A percentile compares a stretch with the other conserved stretches of the same genome.
These are phyloP conservation scores for Neurospora pannonica DNA, from an alignment of 495 filamentous ascomycete genomes.

Conservation along the genomic window DNA sequence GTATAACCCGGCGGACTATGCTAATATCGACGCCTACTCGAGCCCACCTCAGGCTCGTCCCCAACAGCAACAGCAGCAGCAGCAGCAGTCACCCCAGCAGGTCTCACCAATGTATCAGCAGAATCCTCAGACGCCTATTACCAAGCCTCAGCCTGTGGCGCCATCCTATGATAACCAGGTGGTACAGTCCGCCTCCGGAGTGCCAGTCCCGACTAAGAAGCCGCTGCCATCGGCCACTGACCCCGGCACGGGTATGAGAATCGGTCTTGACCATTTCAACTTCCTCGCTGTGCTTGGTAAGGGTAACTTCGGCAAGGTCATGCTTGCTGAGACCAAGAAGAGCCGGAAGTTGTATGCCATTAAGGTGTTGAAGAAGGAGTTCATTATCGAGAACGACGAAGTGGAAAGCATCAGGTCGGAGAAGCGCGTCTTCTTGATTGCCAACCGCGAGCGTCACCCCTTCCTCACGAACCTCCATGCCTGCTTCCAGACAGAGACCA, in stretches of 20 bases:
- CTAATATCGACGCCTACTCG: conserved; percentile 44
- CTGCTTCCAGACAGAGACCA: conserved; percentile 98
- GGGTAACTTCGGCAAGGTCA: conserved; percentile 99
- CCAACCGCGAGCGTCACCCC: conserved; percentile 95
- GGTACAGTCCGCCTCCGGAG: conserved; percentile 18
- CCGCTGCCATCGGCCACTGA: conserved; percentile 49
- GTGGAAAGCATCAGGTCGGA: conserved; percentile 98
- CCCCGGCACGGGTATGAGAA: conserved; percentile 60
- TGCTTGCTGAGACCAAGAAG: conserved; percentile 95
- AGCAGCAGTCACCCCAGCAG: conserved; percentile 28
- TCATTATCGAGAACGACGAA: conserved; percentile 99
- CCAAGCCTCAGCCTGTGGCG: conserved; percentile 32
- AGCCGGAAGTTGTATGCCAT: conserved; percentile 91
- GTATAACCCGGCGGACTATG: conserved; percentile 69
- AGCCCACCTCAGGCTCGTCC: conserved; percentile 29
- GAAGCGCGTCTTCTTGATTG: conserved; percentile 93
- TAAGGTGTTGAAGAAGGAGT: conserved; percentile 99
- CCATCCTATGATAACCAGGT: conserved; percentile 21
- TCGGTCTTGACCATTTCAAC: conserved; percentile 97
- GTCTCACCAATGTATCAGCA: conserved; percentile 13
- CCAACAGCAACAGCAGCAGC: conserved; percentile 30
- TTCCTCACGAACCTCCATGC: conserved; percentile 94
- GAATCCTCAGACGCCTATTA: conserved; percentile 6
- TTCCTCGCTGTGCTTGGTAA: conserved; percentile 98
- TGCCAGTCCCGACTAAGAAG: conserved; percentile 36